Evolutionary conservation across 179 eudicot species (phyloP).

Genomic region (Beta macrorhiza): DNA sequence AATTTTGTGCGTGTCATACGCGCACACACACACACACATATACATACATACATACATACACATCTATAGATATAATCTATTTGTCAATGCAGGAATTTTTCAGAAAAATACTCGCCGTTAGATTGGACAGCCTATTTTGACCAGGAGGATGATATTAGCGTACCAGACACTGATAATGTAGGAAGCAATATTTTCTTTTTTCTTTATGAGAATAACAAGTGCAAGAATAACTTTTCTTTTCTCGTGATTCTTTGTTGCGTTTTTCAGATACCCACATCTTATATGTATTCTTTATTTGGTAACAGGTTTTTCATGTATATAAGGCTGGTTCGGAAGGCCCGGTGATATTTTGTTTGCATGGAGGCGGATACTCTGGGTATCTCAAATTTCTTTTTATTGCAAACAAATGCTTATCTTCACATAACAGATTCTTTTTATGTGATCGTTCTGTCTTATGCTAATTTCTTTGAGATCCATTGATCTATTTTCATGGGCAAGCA

Average conservation of each 20-base stretch:
- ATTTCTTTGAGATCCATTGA: not conserved
- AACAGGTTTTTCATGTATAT: constrained; percentile 83
- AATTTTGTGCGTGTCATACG: too few relatives aligned
- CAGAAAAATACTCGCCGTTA: constrained; percentile 63
- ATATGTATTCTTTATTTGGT: constrained; percentile 18
- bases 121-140: constrained; percentile 79
- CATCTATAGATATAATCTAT: not conserved
- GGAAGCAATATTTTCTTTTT: not conserved
- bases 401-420: not conserved
- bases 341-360: constrained; percentile 89
- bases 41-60: not conserved
- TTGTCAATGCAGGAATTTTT: constrained; percentile 49
- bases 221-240: constrained; percentile 1
- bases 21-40: not conserved
- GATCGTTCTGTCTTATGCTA: constrained; percentile 2
- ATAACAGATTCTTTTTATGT: not conserved
- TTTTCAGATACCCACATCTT: not conserved
- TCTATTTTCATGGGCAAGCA: not conserved
- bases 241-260: not conserved
- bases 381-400: not conserved
- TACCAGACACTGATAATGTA: constrained; percentile 74
- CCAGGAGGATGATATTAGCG: constrained; percentile 70
- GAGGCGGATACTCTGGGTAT: constrained; percentile 96
- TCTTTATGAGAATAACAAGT: not conserved
- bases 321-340: constrained; percentile 90